Percentiles rank a stretch among this genome's conserved stretches.
Evolutionary conservation across 192 early-diverging fungal species (phyloP).

Genomic region (Backusella tuberculispora): DNA sequence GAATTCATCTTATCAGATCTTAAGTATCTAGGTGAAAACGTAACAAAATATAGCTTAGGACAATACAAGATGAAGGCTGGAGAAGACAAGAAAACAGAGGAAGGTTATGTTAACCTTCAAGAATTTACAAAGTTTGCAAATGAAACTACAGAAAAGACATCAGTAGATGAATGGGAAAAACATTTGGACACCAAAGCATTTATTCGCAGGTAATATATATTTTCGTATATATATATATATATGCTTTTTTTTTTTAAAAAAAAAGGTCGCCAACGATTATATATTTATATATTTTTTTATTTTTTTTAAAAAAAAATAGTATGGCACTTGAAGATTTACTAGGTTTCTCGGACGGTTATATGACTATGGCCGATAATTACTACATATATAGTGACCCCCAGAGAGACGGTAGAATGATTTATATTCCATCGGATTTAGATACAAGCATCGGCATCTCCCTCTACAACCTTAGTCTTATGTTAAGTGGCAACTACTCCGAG

Average conservation of each 20-base stretch:
- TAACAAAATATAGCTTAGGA: conserved; percentile 5
- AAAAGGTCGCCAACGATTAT: no score
- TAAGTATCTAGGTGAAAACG: neutral
- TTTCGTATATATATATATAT: no score
- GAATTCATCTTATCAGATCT: neutral
- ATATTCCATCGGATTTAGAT: conserved; percentile 16
- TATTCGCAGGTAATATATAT: conserved; percentile 7
- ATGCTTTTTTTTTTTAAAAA: neutral
- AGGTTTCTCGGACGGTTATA: conserved; percentile 16
- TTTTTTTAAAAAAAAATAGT: neutral
- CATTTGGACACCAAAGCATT: conserved; percentile 7
- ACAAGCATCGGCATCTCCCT: neutral
- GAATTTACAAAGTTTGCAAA: conserved; percentile 25
- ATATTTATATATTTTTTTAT: no score
- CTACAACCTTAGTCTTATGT: neutral
- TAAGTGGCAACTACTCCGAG: conserved; percentile 7
- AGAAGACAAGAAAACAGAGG: neutral
- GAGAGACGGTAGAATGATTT: neutral
- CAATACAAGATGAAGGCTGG: conserved; percentile 19
- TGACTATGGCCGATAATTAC: neutral
- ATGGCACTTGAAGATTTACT: conserved; percentile 17
- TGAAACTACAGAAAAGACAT: neutral
- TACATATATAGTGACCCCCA: neutral
- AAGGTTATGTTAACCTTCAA: neutral
- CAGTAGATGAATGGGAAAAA: conserved; percentile 14